Evolutionary conservation across 2,329 filamentous ascomycete species (phyloP), one percentile per base, ranked within the genome.

Genomic region (Hymenoscyphus fraxineus): DNA sequence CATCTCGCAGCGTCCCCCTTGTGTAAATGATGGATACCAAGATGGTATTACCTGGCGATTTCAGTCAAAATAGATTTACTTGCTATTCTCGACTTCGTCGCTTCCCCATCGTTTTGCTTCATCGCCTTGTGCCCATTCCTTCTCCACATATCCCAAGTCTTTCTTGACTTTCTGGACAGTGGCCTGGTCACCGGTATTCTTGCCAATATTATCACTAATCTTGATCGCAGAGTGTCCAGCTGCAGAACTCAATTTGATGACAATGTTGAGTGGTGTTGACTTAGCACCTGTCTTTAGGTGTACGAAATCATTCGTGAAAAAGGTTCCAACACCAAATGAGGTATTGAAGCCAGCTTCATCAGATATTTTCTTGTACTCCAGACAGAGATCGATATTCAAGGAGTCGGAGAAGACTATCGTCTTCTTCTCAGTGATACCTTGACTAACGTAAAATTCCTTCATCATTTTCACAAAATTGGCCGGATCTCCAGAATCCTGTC

Each of bases 341-440:
- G 94, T 90, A 66, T 88, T 85, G 77, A 99, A 93, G 1, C 91
- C 91, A 15, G 88, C 85, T 47, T 87, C 84, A 69, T 97, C 92
- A 0, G 93, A 89, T 35, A 92, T 84, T 64, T 85, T 80, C 81
- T 96, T 96, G 80, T 98, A 99, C 76, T 96, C 87, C 59, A 98
- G 81, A 74, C 94, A 97, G 62, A 89, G 85, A 44, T 97, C 93
- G 59, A 97, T 91, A 74, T 98, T 91, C 64, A 99, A 80, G 5
- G 93, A 96, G 77, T 99, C 95, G 0, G 94, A 98, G 76, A 98
- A 99, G 2, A 99, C 94, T 66, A 99, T 89, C 0, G 85, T 87
- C 82, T 98, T 98, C 79, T 88, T 88, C 2, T 89, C 90, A 60
- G 82, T 87, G 76, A 97, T 90, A 4, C 88, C 70, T 90, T 71